A percentile compares a stretch with the other conserved stretches of the same genome.
phyloP scores from a whole-genome alignment of 495 filamentous ascomycete species.

The Aspergillus haitiensis region DNA sequence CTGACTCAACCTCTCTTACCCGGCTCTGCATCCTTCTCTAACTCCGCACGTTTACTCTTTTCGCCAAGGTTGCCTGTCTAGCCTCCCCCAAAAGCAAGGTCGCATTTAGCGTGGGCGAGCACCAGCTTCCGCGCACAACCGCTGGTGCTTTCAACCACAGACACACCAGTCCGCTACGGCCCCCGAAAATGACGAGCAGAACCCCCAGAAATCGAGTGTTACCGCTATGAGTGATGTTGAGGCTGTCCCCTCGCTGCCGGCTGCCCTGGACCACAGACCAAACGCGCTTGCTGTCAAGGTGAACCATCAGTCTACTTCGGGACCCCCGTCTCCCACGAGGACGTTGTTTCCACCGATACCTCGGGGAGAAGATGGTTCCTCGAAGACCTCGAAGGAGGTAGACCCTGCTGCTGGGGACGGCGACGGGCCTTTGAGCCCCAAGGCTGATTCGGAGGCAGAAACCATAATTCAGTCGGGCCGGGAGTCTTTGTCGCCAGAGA shows the following conservation, averaged over 20 bases:
- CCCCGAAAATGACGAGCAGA: slow-evolving; percentile 53
- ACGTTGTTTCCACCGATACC: slow-evolving; percentile 23
- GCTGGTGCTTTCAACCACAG: slow-evolving; percentile 43
- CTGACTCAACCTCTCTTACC: not conserved
- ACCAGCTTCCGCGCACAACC: slow-evolving; percentile 41
- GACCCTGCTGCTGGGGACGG: slow-evolving; percentile 33
- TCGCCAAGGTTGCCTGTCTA: not conserved
- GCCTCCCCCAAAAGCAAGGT: not conserved
- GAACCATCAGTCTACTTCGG: slow-evolving; percentile 31
- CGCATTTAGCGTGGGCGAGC: slow-evolving; percentile 27
- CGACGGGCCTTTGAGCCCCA: slow-evolving; percentile 42
- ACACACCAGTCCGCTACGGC: slow-evolving; percentile 40
- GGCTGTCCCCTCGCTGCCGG: slow-evolving; percentile 44
- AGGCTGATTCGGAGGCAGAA: slow-evolving; percentile 74
- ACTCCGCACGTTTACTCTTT: not conserved
- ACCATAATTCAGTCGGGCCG: slow-evolving; percentile 76
- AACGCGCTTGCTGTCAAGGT: slow-evolving; percentile 41
- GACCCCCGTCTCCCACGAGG: slow-evolving; percentile 31
- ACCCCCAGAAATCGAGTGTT: slow-evolving; percentile 45
- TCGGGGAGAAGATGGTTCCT: slow-evolving; percentile 26
- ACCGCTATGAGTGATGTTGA: slow-evolving; percentile 56
- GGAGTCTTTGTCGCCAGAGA: slow-evolving; percentile 66
- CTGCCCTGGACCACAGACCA: slow-evolving; percentile 44
- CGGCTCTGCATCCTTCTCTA: not conserved
- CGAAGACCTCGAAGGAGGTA: slow-evolving; percentile 28